Percentiles rank a stretch among this genome's conserved stretches.
Conservation (phyloP, 768 basidiomycete genomes). For the Trametes maxima region DNA sequence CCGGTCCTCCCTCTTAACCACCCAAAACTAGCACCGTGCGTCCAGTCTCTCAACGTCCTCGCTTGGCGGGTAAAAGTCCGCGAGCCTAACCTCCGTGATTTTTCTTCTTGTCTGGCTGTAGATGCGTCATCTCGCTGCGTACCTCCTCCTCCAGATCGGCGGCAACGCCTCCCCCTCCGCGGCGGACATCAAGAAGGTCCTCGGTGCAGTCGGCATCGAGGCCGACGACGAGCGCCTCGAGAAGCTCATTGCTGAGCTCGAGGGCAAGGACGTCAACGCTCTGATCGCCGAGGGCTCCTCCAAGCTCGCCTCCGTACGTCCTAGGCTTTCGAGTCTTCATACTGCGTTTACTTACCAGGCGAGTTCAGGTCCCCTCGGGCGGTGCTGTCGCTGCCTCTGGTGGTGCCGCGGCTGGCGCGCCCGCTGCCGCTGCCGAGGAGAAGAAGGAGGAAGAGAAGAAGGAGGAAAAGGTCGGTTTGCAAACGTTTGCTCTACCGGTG, state of each 20-base stretch:
- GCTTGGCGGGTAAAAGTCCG: not conserved
- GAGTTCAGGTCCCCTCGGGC: conserved; percentile 83
- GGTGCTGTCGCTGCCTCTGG: conserved; percentile 70
- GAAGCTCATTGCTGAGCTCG: conserved; percentile 85
- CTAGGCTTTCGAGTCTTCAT: not conserved
- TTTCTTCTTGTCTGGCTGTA: conserved; percentile 28
- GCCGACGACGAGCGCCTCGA: conserved; percentile 79
- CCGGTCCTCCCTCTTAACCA: conserved; percentile 47
- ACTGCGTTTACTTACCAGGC: not conserved
- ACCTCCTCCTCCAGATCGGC: conserved; percentile 94
- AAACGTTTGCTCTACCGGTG: not conserved
- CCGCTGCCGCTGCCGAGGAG: conserved; percentile 66
- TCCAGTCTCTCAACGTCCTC: not conserved
- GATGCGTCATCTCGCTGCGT: conserved; percentile 95
- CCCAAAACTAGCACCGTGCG: conserved; percentile 23
- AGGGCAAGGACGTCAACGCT: conserved; percentile 85
- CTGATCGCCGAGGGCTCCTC: conserved; percentile 90
- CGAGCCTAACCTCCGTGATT: not conserved
- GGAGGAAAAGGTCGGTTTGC: conserved; percentile 73
- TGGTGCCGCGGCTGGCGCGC: conserved; percentile 53
- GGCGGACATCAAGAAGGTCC: conserved; percentile 85
- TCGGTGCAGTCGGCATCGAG: conserved; percentile 85
- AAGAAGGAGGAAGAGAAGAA: conserved; percentile 86
- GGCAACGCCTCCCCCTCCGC: conserved; percentile 89
- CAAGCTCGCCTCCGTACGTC: conserved; percentile 90